These are phyloP conservation scores for Fusarium scirpi DNA, from an alignment of 2,329 filamentous ascomycete species.

Conservation along the genomic window DNA sequence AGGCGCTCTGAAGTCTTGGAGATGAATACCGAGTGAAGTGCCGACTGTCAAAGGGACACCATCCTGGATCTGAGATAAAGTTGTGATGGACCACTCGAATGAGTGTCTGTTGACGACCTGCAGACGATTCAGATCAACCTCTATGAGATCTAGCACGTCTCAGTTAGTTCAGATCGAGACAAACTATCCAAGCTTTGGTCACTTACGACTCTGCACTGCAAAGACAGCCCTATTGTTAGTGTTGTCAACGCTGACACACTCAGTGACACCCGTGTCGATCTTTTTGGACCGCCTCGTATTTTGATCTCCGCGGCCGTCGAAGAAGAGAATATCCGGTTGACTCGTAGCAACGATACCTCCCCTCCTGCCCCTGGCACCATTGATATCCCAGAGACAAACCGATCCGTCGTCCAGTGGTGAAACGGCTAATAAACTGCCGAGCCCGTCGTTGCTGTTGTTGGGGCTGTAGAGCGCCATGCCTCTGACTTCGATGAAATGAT, in stretches of 20 bases:
- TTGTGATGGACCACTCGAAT: constrained; percentile 86
- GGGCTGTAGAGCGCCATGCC: constrained; percentile 76
- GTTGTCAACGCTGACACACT: constrained; percentile 85
- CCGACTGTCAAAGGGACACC: constrained; percentile 83
- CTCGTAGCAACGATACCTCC: constrained; percentile 76
- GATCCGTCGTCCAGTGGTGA: constrained; percentile 88
- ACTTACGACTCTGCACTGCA: constrained; percentile 77
- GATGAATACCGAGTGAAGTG: constrained; percentile 82
- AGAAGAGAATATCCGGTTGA: constrained; percentile 73
- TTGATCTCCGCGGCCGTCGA: constrained; percentile 61
- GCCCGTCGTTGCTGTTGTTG: constrained; percentile 61
- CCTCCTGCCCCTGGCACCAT: constrained; percentile 63
- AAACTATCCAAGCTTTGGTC: not conserved
- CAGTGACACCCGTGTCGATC: constrained; percentile 79
- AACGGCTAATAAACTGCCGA: constrained; percentile 68
- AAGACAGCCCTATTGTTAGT: constrained; percentile 77
- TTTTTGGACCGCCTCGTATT: constrained; percentile 67
- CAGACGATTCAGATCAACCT: constrained; percentile 83
- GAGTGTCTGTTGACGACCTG: constrained; percentile 74
- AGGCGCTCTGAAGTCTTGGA: constrained; percentile 78
- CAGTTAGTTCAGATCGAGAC: not conserved
- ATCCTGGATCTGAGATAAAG: constrained; percentile 77
- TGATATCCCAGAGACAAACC: constrained; percentile 87
- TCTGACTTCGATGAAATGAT: constrained; percentile 72
- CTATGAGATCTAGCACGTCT: constrained; percentile 68